A percentile compares a stretch with the other conserved stretches of the same genome.
phyloP scores from a whole-genome alignment of 2,329 filamentous ascomycete genomes.

The Fusarium burgessii region DNA sequence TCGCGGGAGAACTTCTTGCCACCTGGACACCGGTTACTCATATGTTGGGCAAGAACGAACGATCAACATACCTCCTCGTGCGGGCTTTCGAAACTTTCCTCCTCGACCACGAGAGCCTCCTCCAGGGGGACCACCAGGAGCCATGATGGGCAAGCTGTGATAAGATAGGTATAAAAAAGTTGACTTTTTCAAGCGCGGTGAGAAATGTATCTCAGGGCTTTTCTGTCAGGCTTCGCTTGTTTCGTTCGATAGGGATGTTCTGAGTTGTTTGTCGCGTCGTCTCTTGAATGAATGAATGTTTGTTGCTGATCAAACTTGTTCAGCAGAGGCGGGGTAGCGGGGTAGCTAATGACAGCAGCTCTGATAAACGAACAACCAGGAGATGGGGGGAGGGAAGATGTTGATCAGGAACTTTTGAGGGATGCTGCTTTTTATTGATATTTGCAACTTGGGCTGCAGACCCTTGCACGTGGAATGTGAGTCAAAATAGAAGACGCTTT shows the following conservation, averaged over 20 bases:
- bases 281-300: constrained; percentile 9
- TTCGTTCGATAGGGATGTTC: neutral
- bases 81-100: constrained; percentile 95
- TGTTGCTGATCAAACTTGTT: constrained; percentile 39
- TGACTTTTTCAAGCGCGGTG: neutral
- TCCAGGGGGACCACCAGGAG: constrained; percentile 57
- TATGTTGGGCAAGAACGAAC: neutral
- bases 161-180: constrained; percentile 2
- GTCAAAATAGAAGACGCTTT: neutral
- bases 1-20: constrained; percentile 96
- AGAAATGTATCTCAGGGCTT: neutral
- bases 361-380: constrained; percentile 5
- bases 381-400: neutral
- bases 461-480: neutral
- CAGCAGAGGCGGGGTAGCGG: constrained; percentile 53
- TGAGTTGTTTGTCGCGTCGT: constrained; percentile 10
- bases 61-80: constrained; percentile 79
- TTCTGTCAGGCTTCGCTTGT: neutral
- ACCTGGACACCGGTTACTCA: constrained; percentile 62
- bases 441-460: neutral
- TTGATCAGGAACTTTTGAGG: constrained; percentile 26
- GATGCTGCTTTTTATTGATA: neutral
- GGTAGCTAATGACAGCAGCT: constrained; percentile 48
- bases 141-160: constrained; percentile 55
- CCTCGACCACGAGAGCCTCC: constrained; percentile 78